Evolutionary conservation across 768 basidiomycete species (phyloP).

Genomic region (Boletellus sp.): DNA sequence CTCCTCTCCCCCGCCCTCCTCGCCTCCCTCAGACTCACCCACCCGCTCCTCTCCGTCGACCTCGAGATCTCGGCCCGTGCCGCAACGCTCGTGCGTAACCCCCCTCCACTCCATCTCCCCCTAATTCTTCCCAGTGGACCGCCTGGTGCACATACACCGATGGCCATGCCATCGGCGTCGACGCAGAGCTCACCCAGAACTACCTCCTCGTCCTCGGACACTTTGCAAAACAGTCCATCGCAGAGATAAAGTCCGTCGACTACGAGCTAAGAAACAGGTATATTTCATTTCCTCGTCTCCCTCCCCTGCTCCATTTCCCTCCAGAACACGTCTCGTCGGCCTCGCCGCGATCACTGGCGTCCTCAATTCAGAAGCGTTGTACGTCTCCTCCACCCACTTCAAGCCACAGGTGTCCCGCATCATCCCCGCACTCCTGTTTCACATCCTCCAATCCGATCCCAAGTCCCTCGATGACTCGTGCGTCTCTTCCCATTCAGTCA

Average conservation of each 20-base stretch:
- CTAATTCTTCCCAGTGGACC: constrained; percentile 57
- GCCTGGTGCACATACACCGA: constrained; percentile 93
- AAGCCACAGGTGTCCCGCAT: constrained; percentile 66
- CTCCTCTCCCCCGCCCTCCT: constrained; percentile 70
- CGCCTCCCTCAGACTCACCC: constrained; percentile 55
- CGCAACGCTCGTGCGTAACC: constrained; percentile 68
- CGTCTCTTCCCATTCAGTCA: background rate
- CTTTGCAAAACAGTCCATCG: constrained; percentile 61
- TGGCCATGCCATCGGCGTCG: constrained; percentile 76
- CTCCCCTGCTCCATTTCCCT: background rate
- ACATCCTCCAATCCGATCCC: constrained; percentile 61
- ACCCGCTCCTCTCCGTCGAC: constrained; percentile 56
- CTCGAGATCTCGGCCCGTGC: constrained; percentile 74
- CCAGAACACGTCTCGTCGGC: constrained; percentile 80
- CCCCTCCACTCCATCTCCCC: background rate
- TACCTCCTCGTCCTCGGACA: constrained; percentile 65
- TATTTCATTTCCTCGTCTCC: background rate
- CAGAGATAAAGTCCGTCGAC: constrained; percentile 48
- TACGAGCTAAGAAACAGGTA: constrained; percentile 74
- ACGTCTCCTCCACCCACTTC: constrained; percentile 69
- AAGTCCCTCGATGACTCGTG: constrained; percentile 66
- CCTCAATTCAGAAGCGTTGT: constrained; percentile 80
- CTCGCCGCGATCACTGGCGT: constrained; percentile 79
- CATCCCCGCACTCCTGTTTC: constrained; percentile 65
- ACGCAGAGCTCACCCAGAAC: constrained; percentile 60